Conservation (phyloP, 169 alveolate genomes). For the Plasmodium vivax region DNA sequence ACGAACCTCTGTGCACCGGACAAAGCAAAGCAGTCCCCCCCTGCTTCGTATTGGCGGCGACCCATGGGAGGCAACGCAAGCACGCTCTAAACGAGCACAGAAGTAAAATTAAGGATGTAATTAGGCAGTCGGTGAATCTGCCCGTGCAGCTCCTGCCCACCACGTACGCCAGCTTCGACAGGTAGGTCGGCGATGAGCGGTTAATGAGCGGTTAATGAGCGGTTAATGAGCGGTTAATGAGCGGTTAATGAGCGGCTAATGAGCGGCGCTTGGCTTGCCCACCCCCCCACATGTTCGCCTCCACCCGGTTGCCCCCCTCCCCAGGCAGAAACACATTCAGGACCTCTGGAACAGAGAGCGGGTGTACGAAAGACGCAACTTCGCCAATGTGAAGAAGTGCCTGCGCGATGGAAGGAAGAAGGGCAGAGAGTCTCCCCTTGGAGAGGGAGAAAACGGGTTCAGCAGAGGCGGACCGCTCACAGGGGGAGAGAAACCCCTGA, state of each 20-base stretch:
- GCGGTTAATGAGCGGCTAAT: not conserved
- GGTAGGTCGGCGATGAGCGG: not conserved
- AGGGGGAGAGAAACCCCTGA: not conserved
- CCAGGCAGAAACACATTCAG: conserved; percentile 40
- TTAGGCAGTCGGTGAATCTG: conserved; percentile 45
- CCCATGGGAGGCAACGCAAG: not conserved
- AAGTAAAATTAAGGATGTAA: conserved; percentile 33
- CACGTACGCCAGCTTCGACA: conserved; percentile 46
- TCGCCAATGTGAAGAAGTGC: conserved; percentile 26
- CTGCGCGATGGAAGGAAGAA: not conserved
- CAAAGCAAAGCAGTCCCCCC: not conserved
- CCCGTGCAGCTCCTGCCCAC: conserved; percentile 45
- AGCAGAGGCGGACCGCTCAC: not conserved
- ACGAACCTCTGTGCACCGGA: not conserved
- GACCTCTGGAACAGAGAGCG: conserved; percentile 23
- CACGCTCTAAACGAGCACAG: conserved; percentile 7
- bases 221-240: no score
- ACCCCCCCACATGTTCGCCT: not conserved
- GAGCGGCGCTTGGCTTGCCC: not conserved
- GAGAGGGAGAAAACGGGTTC: not conserved
- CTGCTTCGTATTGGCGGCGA: not conserved
- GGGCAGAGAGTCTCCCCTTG: not conserved
- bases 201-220: not conserved
- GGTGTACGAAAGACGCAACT: conserved; percentile 45
- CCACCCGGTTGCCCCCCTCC: not conserved